Percentiles rank a stretch among this genome's conserved stretches.
phyloP scores from a whole-genome alignment of 2,329 filamentous ascomycete species.

The Nemania sp. region DNA sequence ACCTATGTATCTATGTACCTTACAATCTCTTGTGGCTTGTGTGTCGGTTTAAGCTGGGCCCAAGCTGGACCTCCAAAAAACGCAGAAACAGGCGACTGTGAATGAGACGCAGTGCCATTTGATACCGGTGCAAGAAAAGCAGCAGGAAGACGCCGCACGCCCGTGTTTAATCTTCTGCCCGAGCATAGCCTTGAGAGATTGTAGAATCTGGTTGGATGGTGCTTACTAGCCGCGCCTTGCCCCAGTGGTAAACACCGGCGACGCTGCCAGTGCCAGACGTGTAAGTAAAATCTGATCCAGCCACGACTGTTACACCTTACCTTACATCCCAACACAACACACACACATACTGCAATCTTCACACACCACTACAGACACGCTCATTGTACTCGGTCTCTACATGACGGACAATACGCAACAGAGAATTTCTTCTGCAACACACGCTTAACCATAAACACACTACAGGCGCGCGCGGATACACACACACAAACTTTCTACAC shows the following conservation, averaged over 20 bases:
- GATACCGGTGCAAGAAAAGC: too few species aligned
- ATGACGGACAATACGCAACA: too few species aligned
- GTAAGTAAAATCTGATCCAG: constrained; percentile 23
- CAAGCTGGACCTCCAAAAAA: constrained; percentile 36
- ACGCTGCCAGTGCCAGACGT: not conserved
- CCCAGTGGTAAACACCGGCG: not conserved
- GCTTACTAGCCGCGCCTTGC: not conserved
- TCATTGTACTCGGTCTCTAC: too few species aligned
- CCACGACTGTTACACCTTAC: constrained; percentile 33
- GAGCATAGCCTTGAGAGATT: constrained; percentile 6
- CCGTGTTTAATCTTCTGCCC: not conserved
- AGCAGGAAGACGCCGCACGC: constrained; percentile 20
- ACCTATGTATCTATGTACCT: too few species aligned
- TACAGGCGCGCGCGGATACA: not conserved
- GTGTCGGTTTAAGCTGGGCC: not conserved
- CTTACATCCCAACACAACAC: constrained; percentile 22
- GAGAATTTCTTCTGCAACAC: too few species aligned
- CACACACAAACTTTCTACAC: not conserved
- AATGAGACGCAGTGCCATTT: constrained; percentile 29
- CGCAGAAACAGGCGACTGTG: constrained; percentile 30
- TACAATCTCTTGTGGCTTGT: constrained; percentile 33
- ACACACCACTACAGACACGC: not conserved
- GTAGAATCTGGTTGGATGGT: not conserved
- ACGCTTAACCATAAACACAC: not conserved
- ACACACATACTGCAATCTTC: not conserved